Evolutionary conservation across 164 flowering plant species (phyloP), one percentile per base, ranked within the genome.

Genomic region (Taxillus chinensis): DNA sequence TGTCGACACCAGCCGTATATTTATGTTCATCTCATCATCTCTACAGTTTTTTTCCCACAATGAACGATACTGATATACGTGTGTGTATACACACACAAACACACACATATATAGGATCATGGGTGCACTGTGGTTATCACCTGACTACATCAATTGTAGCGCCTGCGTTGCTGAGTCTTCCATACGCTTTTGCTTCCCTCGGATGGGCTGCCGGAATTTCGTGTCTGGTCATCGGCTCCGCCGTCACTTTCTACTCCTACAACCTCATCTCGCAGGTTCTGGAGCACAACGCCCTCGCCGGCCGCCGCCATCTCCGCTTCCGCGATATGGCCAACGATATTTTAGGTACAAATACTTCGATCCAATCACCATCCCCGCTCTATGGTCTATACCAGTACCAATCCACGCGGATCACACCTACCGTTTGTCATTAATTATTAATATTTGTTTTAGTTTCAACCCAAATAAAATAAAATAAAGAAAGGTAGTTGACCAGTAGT

Each of bases 51-150:
- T 27, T 27, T 27, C 8, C 2, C 10, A 43, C 46, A 43, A 1
- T 6, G 10, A 43, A 43, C 10, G 10, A 43, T 1, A 43, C 46
- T 43, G 46, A 43, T 43, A 2, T 43, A 43, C 46, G 10, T 43
- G 46, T 43, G 7, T 9, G 46, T 27, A n/a, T n/a, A n/a, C n/a
- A n/a, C n/a, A n/a, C n/a, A n/a, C n/a, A n/a, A n/a, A n/a, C n/a
- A n/a, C n/a, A n/a, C n/a, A n/a, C n/a, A n/a, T 9, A 5, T 61
- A 8, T 62, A 89, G 98, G 98, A 38, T 88, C 98, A 66, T 92
- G 98, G 98, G 5, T 82, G 38, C 98, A 92, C 68, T 73, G 89
- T 62, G 97, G 98, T 0, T 92, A 85, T 73, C 98, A 92, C 59
- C 68, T 92, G 65, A 83, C 98, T 12, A 88, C 97, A 3, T 86